Conservation (phyloP, 2,329 filamentous ascomycete genomes). For the Cercospora nicotianae region DNA sequence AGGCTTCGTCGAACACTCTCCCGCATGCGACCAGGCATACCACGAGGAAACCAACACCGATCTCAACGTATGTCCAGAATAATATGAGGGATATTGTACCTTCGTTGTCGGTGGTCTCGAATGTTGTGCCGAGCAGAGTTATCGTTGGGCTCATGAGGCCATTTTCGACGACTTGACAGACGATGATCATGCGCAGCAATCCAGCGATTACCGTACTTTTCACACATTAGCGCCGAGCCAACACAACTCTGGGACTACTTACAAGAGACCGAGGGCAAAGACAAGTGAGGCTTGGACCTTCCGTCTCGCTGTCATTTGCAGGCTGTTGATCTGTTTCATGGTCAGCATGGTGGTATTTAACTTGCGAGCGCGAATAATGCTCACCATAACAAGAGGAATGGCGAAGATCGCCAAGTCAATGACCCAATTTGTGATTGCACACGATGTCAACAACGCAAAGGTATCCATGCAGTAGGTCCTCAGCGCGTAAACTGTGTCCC, state of each 20-base stretch:
- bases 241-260: not conserved
- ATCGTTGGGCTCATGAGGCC: constrained; percentile 9
- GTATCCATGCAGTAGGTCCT: constrained; percentile 16
- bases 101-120: constrained; percentile 15
- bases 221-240: not conserved
- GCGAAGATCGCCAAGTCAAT: constrained; percentile 18
- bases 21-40: constrained; percentile 19
- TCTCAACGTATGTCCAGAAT: constrained; percentile 22
- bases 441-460: constrained; percentile 17
- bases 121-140: constrained; percentile 9
- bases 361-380: not conserved
- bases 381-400: constrained; percentile 22
- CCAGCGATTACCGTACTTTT: constrained; percentile 19
- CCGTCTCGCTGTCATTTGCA: constrained; percentile 12
- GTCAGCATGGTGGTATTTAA: not conserved
- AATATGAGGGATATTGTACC: constrained; percentile 15
- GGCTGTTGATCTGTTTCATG: constrained; percentile 9
- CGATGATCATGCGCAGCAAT: constrained; percentile 20
- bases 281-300: constrained; percentile 21
- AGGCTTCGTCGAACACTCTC: constrained; percentile 18
- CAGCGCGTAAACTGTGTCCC: constrained; percentile 19
- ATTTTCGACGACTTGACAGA: constrained; percentile 13
- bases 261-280: constrained; percentile 20
- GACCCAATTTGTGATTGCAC: constrained; percentile 13
- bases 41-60: constrained; percentile 22